phyloP scores from a whole-genome alignment of 2,329 filamentous ascomycete species.

The Meredithiella fracta region DNA sequence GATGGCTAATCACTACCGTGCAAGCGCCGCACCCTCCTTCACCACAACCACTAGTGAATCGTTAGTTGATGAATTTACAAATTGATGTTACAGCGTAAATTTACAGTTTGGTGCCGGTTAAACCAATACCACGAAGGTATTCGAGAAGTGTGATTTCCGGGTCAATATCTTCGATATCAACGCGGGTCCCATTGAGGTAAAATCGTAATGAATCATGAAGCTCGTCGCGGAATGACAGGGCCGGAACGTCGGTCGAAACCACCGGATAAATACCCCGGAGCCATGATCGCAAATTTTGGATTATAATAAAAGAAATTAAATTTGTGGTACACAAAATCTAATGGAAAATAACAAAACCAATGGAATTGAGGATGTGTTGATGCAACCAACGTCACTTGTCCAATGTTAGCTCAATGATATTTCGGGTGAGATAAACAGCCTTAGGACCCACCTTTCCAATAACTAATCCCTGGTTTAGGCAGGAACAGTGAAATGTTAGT shows the following conservation, averaged over 20 bases:
- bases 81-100: constrained; percentile 17
- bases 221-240: constrained; percentile 41
- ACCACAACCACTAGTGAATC: constrained; percentile 51
- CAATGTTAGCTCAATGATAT: neutral
- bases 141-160: constrained; percentile 85
- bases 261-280: neutral
- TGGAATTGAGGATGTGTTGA: neutral
- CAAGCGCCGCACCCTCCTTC: constrained; percentile 95
- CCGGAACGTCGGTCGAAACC: neutral
- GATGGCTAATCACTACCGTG: constrained; percentile 85
- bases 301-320: neutral
- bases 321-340: neutral
- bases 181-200: constrained; percentile 85
- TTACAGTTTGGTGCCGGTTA: constrained; percentile 84
- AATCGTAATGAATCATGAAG: constrained; percentile 84
- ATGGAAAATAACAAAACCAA: neutral
- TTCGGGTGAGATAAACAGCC: neutral
- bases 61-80: neutral
- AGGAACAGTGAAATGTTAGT: no score
- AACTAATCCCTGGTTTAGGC: neutral
- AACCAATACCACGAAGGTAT: constrained; percentile 78
- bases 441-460: neutral
- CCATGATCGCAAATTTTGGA: constrained; percentile 1
- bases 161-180: constrained; percentile 71
- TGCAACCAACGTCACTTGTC: no score